Evolutionary conservation across 176 grass and related monocot genomes (phyloP), one percentile per base, ranked within the genome.

Genomic region (Cenchrus americanus): DNA sequence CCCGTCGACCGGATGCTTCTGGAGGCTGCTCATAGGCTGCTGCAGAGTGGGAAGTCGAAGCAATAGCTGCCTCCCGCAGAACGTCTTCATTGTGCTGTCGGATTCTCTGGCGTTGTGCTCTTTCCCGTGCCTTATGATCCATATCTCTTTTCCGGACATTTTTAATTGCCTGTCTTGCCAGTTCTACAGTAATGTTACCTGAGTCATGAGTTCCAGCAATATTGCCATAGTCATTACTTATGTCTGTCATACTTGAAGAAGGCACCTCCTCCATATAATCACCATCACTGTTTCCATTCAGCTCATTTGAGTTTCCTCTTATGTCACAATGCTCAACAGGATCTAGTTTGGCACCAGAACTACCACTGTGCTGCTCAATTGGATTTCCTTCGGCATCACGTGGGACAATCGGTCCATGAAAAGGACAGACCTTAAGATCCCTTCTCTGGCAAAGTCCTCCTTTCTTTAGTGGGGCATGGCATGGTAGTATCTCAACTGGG

Each of bases 51-150:
- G 89, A 87, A 21, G 93, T 95, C 30, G 96, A 98, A 90, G 96
- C 96, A 81, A 95, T 78, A 76, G 91, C 93, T 12, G 91, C 87
- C 75, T 98, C 82, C 64, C 85, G 86, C 73, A 98, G 71, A 77
- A 98, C 84, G 57, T 88, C 89, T 83, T 98, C 80, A 71, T 98
- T 98, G 73, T 95, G 92, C 79, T 98, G 84, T 81, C 89, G 87
- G 32, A 98, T 82, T 83, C 88, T 93, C 7, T 59, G 83, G 53
- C 79, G 83, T 46, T 88, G 87, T 27, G 86, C 96, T 78, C 80
- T 91, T 85, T 95, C 87, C 24, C 37, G n/a, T 69, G 75, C 69
- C 24, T 93, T 98, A 14, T 84, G 72, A 74, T 98, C 87, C 71
- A 76, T 84, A 7, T 91, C 79, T 83, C 76, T 85, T 89, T 90